These are phyloP conservation scores for Solanum medicagineum DNA, from an alignment of 257 asterid species.

Conservation along the genomic window DNA sequence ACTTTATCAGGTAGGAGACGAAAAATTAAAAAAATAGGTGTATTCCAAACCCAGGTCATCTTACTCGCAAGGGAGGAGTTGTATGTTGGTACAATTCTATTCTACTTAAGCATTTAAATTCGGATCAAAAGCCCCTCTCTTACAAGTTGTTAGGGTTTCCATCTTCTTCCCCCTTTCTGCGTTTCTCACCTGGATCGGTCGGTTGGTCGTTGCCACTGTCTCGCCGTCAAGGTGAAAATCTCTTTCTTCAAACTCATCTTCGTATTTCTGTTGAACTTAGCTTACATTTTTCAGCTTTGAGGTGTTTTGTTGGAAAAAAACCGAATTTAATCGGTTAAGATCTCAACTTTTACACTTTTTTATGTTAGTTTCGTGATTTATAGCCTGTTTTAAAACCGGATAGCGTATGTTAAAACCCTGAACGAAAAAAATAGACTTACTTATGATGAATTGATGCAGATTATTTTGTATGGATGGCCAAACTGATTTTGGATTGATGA, in stretches of 20 bases:
- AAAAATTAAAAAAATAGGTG: rapidly evolving
- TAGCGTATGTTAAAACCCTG: neutral
- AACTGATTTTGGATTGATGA: neutral
- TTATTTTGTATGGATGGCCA: neutral
- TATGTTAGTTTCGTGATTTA: neutral
- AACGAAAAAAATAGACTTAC: no score
- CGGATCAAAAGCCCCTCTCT: neutral
- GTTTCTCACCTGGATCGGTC: neutral
- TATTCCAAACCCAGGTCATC: rapidly evolving
- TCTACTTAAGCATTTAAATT: neutral
- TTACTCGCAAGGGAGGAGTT: rapidly evolving
- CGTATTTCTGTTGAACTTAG: neutral
- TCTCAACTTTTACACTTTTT: neutral
- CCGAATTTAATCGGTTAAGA: neutral
- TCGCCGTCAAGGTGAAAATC: neutral
- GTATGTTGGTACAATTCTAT: no score
- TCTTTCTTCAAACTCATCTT: neutral
- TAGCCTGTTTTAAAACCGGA: neutral
- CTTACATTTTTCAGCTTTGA: neutral
- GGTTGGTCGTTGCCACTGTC: neutral
- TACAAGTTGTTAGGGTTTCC: neutral
- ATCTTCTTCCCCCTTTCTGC: neutral
- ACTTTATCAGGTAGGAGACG: no score
- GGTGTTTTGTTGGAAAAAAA: neutral
- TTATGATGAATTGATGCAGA: no score